These are phyloP conservation scores for Fusarium begoniae DNA, from an alignment of 2,329 filamentous ascomycete genomes.

Conservation along the genomic window DNA sequence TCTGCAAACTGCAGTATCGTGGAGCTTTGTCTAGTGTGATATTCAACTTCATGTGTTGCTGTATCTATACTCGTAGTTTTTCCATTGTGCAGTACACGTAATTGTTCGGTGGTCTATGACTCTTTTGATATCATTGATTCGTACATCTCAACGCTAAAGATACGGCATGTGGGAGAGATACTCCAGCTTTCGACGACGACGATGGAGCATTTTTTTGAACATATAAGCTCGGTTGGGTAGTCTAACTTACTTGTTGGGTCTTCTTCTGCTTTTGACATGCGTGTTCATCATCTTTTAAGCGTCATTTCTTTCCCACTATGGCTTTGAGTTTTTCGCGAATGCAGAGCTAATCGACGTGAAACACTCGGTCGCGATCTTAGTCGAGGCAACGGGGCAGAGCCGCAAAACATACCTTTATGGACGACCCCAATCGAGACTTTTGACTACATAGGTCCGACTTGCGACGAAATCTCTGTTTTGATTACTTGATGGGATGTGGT, in stretches of 20 bases:
- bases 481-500: neutral
- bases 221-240: neutral
- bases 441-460: neutral
- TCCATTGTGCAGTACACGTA: neutral
- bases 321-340: slow-evolving; percentile 19
- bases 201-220: neutral
- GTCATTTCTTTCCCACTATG: neutral
- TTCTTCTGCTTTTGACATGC: neutral
- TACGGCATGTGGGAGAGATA: neutral
- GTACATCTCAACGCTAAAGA: neutral
- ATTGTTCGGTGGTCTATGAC: neutral
- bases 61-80: neutral
- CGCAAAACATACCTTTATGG: neutral
- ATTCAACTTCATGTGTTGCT: neutral
- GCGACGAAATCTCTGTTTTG: neutral
- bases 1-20: neutral
- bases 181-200: neutral
- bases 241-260: neutral
- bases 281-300: slow-evolving; percentile 9
- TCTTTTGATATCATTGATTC: neutral
- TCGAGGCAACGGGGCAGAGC: neutral
- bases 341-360: slow-evolving; percentile 9
- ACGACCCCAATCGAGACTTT: neutral
- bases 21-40: neutral
- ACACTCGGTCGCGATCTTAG: slow-evolving; percentile 1